Conservation (phyloP, 2,329 filamentous ascomycete genomes). For the Cercospora sesami region DNA sequence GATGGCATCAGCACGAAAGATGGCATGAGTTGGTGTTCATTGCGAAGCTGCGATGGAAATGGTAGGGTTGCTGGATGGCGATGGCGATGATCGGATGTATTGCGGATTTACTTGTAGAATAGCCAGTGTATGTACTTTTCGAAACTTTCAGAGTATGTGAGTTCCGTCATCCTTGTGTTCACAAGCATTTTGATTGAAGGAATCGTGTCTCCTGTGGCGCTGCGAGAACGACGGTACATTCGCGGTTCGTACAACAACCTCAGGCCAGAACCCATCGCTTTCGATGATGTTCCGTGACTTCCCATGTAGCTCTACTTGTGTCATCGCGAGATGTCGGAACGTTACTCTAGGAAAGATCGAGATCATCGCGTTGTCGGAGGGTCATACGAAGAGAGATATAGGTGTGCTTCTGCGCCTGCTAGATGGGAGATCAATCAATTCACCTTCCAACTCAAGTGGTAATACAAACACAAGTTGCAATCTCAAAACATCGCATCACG, state of each 20-base stretch:
- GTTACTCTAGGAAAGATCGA: neutral
- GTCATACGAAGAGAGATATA: neutral
- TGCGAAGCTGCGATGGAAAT: neutral
- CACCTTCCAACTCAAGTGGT: neutral
- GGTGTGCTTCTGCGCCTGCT: neutral
- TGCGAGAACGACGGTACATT: neutral
- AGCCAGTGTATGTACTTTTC: neutral
- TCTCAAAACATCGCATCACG: neutral
- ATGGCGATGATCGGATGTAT: neutral
- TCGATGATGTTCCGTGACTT: neutral
- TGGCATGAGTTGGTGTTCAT: neutral
- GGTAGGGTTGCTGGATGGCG: neutral
- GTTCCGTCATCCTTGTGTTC: neutral
- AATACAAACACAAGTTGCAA: neutral
- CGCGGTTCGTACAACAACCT: neutral
- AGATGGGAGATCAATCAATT: neutral
- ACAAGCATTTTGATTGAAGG: neutral
- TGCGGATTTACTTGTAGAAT: neutral
- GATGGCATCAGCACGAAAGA: neutral
- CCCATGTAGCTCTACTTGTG: neutral
- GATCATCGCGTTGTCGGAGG: neutral
- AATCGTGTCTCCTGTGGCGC: neutral
- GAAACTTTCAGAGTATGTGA: neutral
- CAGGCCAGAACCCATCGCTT: neutral
- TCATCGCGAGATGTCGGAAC: conserved; percentile 3